phyloP scores from a whole-genome alignment of 2,329 filamentous ascomycete species.

The Claviceps sorghi region DNA sequence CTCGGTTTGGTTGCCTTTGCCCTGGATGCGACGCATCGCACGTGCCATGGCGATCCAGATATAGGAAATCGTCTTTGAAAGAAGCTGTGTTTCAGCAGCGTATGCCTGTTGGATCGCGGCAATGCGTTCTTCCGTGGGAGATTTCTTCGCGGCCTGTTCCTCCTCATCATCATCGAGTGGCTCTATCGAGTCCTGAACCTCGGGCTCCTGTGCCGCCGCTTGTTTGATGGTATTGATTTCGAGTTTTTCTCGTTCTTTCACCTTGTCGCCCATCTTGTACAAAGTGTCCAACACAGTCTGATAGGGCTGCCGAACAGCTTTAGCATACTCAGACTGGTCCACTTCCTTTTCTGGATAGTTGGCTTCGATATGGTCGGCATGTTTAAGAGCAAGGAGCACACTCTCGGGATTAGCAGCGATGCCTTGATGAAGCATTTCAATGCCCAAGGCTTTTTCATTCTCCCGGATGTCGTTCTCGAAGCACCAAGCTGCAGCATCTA shows the following conservation, averaged over 20 bases:
- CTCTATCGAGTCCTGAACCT: constrained; percentile 24
- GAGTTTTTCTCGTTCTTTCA: constrained; percentile 47
- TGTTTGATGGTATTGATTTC: constrained; percentile 45
- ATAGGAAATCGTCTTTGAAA: constrained; percentile 78
- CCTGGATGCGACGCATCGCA: constrained; percentile 86
- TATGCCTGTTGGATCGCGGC: constrained; percentile 51
- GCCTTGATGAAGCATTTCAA: constrained; percentile 67
- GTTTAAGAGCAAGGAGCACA: constrained; percentile 75
- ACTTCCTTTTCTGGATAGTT: constrained; percentile 64
- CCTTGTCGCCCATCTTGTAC: constrained; percentile 70
- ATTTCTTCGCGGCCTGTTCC: constrained; percentile 26
- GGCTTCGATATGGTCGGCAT: constrained; percentile 74
- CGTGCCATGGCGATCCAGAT: constrained; percentile 92
- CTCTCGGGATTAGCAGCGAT: constrained; percentile 87
- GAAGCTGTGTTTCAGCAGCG: constrained; percentile 54
- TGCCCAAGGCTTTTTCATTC: constrained; percentile 47
- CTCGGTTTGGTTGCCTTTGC: constrained; percentile 48
- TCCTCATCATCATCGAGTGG: constrained; percentile 38
- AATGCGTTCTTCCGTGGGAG: constrained; percentile 50
- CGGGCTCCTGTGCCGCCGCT: constrained; percentile 24
- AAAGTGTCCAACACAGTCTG: constrained; percentile 70
- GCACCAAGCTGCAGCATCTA: constrained; percentile 86
- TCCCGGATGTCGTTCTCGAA: constrained; percentile 56
- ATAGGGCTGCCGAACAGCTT: constrained; percentile 69
- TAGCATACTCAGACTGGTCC: constrained; percentile 62